These are phyloP conservation scores for Zygosaccharomyces bailii DNA, from an alignment of 805 yeast species.

Conservation along the genomic window DNA sequence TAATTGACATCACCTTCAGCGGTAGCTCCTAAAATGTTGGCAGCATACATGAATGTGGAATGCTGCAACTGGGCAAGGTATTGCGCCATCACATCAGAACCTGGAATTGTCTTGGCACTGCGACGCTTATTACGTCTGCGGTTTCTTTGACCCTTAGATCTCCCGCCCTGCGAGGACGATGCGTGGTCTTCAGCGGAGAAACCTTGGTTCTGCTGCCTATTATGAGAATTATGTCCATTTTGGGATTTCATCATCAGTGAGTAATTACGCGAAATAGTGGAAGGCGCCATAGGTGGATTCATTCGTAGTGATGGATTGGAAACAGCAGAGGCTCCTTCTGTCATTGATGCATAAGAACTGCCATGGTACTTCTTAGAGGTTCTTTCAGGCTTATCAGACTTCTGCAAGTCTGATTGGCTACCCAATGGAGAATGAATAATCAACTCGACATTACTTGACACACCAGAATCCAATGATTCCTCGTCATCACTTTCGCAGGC, in stretches of 20 bases:
- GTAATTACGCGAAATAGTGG: conserved; percentile 25
- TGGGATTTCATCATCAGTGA: conserved; percentile 13
- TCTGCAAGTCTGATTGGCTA: background rate
- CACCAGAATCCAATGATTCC: conserved; percentile 11
- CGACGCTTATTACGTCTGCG: conserved; percentile 11
- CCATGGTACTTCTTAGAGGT: background rate
- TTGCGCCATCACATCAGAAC: conserved; percentile 76
- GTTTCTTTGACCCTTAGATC: conserved; percentile 3
- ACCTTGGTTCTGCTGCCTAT: conserved; percentile 6
- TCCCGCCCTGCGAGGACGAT: conserved; percentile 5
- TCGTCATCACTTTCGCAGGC: conserved; percentile 5
- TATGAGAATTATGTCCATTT: background rate
- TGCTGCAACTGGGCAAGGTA: conserved; percentile 71
- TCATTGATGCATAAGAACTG: background rate
- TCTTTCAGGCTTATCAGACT: background rate
- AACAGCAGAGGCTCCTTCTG: conserved; percentile 14
- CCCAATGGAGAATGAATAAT: conserved; percentile 21
- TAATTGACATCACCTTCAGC: conserved; percentile 34
- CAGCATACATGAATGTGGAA: conserved; percentile 53
- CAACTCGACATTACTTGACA: conserved; percentile 21
- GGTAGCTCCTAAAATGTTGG: conserved; percentile 50
- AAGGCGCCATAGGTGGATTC: conserved; percentile 28
- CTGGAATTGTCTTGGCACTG: conserved; percentile 39
- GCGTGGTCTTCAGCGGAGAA: background rate
- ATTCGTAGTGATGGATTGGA: conserved; percentile 21